Conservation (phyloP, 1,284 basidiomycete species). For the Laetiporus sulphureus region DNA sequence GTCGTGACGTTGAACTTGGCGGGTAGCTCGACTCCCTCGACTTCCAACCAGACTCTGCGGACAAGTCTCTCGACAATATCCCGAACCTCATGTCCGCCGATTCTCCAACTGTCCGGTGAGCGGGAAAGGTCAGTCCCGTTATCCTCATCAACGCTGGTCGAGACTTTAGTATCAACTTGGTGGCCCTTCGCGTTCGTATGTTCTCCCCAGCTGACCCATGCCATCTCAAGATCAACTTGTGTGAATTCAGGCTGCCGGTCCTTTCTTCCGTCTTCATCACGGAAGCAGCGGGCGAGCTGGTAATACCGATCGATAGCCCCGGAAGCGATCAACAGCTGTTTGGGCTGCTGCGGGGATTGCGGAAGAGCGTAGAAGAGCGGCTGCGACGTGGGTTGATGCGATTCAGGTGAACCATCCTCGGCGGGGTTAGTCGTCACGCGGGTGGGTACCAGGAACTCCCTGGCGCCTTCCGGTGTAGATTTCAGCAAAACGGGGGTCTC, state of each 20-base stretch:
- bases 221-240: conserved; percentile 95
- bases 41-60: conserved; percentile 65
- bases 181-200: conserved; percentile 10
- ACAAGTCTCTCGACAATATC: conserved; percentile 70
- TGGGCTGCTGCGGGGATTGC: conserved; percentile 95
- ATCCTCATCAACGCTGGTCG: not conserved
- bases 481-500: conserved; percentile 92
- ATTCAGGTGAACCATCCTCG: conserved; percentile 5
- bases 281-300: conserved; percentile 91
- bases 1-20: conserved; percentile 72
- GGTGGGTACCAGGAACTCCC: conserved; percentile 93
- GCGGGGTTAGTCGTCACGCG: conserved; percentile 34
- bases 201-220: conserved; percentile 78
- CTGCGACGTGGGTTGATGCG: conserved; percentile 10
- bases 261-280: conserved; percentile 91
- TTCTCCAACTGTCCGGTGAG: conserved; percentile 56
- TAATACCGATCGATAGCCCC: conserved; percentile 89
- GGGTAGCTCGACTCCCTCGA: conserved; percentile 54
- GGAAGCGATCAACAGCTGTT: conserved; percentile 89
- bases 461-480: conserved; percentile 90
- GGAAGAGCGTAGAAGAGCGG: conserved; percentile 87
- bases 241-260: conserved; percentile 97
- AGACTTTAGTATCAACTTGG: not conserved
- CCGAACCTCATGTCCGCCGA: conserved; percentile 79
- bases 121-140: conserved; percentile 8